Conservation (phyloP, 805 yeast species). For the Schwanniomyces sp. region DNA sequence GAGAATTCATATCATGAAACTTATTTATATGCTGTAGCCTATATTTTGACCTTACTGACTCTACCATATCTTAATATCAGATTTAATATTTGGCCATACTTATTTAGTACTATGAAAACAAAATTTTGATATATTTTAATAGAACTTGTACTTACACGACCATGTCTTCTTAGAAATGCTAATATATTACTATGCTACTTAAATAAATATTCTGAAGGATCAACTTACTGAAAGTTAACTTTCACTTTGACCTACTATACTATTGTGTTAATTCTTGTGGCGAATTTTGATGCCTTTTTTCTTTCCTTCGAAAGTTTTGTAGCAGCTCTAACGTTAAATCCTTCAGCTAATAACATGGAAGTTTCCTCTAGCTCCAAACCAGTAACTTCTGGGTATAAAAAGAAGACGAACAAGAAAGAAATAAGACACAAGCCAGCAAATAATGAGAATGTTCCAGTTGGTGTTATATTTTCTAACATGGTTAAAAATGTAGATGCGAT, state of each 20-base stretch:
- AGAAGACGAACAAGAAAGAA: constrained; percentile 71
- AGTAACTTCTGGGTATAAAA: constrained; percentile 90
- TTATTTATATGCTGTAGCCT: constrained; percentile 16
- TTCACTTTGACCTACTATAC: not conserved
- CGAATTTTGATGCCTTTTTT: constrained; percentile 23
- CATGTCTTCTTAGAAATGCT: not conserved
- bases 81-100: not conserved
- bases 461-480: constrained; percentile 89
- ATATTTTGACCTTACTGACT: not conserved
- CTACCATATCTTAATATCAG: not conserved
- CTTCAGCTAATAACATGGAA: constrained; percentile 74
- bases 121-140: not conserved
- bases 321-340: constrained; percentile 74
- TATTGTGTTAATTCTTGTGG: not conserved
- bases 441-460: constrained; percentile 90
- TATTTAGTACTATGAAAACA: not conserved
- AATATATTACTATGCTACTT: not conserved
- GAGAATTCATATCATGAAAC: constrained; percentile 31
- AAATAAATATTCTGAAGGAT: not conserved
- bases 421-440: constrained; percentile 80
- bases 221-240: too few species aligned
- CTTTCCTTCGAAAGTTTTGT: constrained; percentile 36
- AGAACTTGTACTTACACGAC: not conserved
- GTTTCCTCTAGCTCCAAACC: constrained; percentile 91
- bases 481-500: constrained; percentile 92